Conservation (phyloP, 768 basidiomycete genomes). For the Macrolepiota dolichaula region DNA sequence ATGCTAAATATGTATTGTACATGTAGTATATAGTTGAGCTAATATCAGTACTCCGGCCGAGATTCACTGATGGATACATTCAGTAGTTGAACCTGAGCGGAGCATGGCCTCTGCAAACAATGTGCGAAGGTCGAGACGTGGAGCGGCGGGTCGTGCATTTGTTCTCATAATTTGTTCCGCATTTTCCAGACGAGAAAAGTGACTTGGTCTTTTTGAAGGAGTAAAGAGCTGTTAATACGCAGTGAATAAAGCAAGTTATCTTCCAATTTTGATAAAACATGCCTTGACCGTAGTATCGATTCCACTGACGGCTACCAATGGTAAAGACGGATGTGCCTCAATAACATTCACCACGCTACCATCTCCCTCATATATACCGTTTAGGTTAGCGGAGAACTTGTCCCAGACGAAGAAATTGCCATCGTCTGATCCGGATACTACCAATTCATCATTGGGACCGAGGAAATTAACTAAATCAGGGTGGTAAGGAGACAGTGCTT, state of each 20-base stretch:
- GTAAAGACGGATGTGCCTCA: constrained; percentile 78
- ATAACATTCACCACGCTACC: constrained; percentile 80
- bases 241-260: neutral
- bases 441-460: constrained; percentile 72
- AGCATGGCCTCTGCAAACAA: constrained; percentile 7
- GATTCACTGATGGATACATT: constrained; percentile 7
- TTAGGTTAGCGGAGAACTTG: constrained; percentile 59
- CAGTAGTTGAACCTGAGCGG: constrained; percentile 7
- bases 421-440: constrained; percentile 84
- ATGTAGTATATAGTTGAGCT: neutral
- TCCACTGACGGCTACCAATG: constrained; percentile 82
- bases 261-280: constrained; percentile 7
- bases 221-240: constrained; percentile 54
- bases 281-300: constrained; percentile 88
- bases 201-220: constrained; percentile 42
- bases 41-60: neutral
- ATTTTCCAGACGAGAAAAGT: constrained; percentile 52
- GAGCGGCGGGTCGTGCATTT: constrained; percentile 37
- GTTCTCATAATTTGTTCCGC: constrained; percentile 51
- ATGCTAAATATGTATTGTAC: constrained; percentile 12
- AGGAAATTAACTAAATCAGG: constrained; percentile 72
- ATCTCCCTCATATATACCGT: constrained; percentile 85
- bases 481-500: neutral
- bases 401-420: constrained; percentile 88
- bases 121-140: neutral